phyloP scores from a whole-genome alignment of 345 rosid genomes.

The Arabis hirsuta region DNA sequence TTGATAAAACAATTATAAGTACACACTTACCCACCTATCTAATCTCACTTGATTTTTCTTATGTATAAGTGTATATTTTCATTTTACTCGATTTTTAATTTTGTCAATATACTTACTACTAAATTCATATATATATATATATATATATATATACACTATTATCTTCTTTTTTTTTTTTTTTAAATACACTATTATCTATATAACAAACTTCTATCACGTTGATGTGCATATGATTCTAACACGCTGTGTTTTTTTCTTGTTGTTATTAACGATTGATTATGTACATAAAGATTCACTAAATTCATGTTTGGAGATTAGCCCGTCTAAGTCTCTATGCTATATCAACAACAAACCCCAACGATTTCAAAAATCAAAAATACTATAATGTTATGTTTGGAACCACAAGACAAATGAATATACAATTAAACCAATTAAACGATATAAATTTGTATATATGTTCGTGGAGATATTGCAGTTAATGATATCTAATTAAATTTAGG shows the following conservation, averaged over 20 bases:
- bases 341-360: neutral
- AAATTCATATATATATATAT: too few relatives aligned
- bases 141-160: too few relatives aligned
- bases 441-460: neutral
- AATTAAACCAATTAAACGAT: neutral
- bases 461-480: neutral
- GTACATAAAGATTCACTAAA: neutral
- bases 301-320: neutral
- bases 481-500: neutral
- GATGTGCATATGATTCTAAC: neutral
- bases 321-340: neutral
- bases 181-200: neutral
- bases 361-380: neutral
- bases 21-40: conserved; percentile 22
- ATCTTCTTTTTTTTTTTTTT: too few relatives aligned
- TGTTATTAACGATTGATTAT: neutral
- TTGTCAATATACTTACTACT: neutral
- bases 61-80: neutral
- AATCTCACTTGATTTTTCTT: conserved; percentile 15
- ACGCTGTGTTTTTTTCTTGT: neutral
- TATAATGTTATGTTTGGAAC: neutral
- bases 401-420: conserved; percentile 5
- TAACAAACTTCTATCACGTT: neutral
- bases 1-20: neutral
- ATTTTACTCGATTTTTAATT: neutral